Evolutionary conservation across 2,329 filamentous ascomycete genomes (phyloP).

Genomic region (Fusarium oligoseptatum): DNA sequence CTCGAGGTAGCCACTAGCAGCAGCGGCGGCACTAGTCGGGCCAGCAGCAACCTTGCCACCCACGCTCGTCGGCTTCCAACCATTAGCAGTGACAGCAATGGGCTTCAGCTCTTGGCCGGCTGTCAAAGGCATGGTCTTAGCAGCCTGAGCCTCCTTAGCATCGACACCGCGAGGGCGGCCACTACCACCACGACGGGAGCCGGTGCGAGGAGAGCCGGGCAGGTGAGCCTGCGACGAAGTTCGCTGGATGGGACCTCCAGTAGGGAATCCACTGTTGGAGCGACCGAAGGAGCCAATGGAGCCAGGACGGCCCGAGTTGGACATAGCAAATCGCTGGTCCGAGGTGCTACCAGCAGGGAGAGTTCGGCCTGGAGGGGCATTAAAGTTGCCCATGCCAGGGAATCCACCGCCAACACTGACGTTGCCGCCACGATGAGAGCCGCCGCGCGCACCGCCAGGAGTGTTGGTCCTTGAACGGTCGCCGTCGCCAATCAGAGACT

Average conservation of each 20-base stretch:
- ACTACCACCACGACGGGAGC: constrained; percentile 61
- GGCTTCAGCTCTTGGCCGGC: constrained; percentile 85
- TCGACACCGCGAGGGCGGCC: constrained; percentile 76
- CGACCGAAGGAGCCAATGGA: constrained; percentile 57
- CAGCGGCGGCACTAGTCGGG: constrained; percentile 51
- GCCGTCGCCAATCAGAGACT: constrained; percentile 83
- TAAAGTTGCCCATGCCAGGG: constrained; percentile 80
- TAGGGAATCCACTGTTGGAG: constrained; percentile 72
- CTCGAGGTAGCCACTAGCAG: constrained; percentile 75
- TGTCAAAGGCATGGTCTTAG: constrained; percentile 93
- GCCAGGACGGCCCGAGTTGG: constrained; percentile 56
- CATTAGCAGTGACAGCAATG: constrained; percentile 77
- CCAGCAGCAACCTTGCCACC: constrained; percentile 52
- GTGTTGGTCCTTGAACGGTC: constrained; percentile 60
- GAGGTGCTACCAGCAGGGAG: constrained; percentile 84
- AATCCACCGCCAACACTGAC: constrained; percentile 59
- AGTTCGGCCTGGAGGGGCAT: constrained; percentile 62
- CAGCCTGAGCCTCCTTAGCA: constrained; percentile 75
- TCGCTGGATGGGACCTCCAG: constrained; percentile 72
- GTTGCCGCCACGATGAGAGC: constrained; percentile 24
- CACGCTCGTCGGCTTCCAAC: constrained; percentile 91
- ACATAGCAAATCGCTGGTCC: constrained; percentile 78
- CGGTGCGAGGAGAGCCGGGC: constrained; percentile 79
- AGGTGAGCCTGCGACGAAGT: constrained; percentile 71
- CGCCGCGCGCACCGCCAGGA: constrained; percentile 30